Conservation (phyloP, 345 rosid species). For the Geranium brycei region DNA sequence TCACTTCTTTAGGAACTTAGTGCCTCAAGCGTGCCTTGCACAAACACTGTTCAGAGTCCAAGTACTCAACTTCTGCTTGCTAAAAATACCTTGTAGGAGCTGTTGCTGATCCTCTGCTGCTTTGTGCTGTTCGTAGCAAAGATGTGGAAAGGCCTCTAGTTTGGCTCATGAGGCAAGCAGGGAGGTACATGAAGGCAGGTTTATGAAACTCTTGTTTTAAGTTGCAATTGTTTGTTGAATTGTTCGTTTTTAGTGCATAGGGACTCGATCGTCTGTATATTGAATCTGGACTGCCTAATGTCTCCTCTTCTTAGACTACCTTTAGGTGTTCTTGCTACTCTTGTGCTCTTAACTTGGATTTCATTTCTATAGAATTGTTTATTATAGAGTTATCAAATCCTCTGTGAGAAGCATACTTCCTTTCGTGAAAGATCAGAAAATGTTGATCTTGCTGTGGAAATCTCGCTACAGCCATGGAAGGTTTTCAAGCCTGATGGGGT, state of each 20-base stretch:
- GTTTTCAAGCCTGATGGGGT: constrained; percentile 95
- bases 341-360: constrained; percentile 1
- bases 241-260: neutral
- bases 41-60: neutral
- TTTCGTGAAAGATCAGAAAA: constrained; percentile 95
- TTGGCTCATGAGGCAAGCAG: constrained; percentile 99
- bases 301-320: too few species aligned
- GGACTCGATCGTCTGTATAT: too few species aligned
- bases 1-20: neutral
- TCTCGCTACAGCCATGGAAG: constrained; percentile 97
- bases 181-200: constrained; percentile 99
- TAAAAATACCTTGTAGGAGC: constrained; percentile 29
- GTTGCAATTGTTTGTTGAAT: neutral
- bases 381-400: constrained; percentile 66
- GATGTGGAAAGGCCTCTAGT: constrained; percentile 97
- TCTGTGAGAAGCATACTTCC: constrained; percentile 82
- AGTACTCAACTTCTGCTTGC: neutral
- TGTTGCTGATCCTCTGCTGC: constrained; percentile 67
- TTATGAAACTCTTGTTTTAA: constrained; percentile 14
- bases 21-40: too few species aligned
- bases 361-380: constrained; percentile 11
- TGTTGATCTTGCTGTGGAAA: constrained; percentile 87
- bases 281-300: too few species aligned
- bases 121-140: constrained; percentile 77
- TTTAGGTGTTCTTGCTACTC: too few species aligned